Evolutionary conservation across 768 basidiomycete species (phyloP), one percentile per base, ranked within the genome.

Genomic region (Russula earlei): DNA sequence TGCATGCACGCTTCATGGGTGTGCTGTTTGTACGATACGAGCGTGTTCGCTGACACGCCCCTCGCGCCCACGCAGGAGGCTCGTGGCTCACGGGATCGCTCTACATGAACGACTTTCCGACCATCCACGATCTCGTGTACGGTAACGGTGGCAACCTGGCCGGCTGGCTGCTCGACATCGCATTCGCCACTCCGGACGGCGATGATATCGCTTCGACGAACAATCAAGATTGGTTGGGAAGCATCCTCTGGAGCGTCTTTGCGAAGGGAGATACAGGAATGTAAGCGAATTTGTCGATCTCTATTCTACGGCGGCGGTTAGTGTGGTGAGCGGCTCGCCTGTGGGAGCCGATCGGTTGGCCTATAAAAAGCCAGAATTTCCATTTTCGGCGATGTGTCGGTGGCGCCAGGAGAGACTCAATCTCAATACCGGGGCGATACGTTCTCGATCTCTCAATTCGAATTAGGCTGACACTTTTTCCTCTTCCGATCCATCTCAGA

Each of bases 31-130:
- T n/a, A n/a, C n/a, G n/a, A n/a, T n/a, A n/a, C n/a, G n/a, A n/a
- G 4, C 12, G 36, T 34, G 6, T 33, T 27, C 22, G 5, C 29
- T 47, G 27, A 45, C 11, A 19, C 6, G 14, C 19, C 36, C 9
- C 24, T 24, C 10, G 15, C 34, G 24, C 12, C 11, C 2, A 4
- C 3, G 5, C 48, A 82, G 82, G 82, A 20, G 85, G 85, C 3
- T 81, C 84, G 2, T 87, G 84, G 84, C 65, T 84, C 9, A 77
- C 79, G 0, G 77, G 78, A 1, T 89, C 85, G 0, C 69, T 89
- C 56, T 65, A 75, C 22, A 74, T 82, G 65, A 86, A 86, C 60
- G 73, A 84, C 63, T 84, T 82, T 71, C 83, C 84, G 1, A 72
- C 63, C 2, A 69, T 80, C 11, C 67, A 72, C 4, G 75, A 84